Evolutionary conservation across 2,329 filamentous ascomycete genomes (phyloP).

Genomic region (Fusarium goolgardi): DNA sequence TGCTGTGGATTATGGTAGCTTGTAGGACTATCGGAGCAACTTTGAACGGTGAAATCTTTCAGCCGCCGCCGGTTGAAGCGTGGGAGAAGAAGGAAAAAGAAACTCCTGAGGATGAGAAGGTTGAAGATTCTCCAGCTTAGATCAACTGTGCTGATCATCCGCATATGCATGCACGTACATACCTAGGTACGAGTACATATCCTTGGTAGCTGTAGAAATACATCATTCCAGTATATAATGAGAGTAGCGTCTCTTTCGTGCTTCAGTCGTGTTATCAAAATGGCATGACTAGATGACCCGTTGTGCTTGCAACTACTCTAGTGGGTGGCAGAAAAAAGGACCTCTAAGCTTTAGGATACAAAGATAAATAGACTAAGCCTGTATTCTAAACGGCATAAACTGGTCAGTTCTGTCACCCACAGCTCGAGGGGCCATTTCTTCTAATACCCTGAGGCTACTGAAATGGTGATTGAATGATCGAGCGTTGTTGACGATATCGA

Average conservation of each 20-base stretch:
- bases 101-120: not conserved
- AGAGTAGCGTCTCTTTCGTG: fast-evolving
- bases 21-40: conserved; percentile 20
- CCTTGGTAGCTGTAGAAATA: not conserved
- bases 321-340: too few species aligned
- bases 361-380: too few species aligned
- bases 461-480: not conserved
- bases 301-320: not conserved
- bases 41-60: conserved; percentile 25
- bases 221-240: not conserved
- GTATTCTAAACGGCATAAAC: too few species aligned
- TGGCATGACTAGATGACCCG: too few species aligned
- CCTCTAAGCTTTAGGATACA: too few species aligned
- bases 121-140: conserved; percentile 7
- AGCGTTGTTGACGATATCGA: conserved; percentile 9
- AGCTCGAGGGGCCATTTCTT: too few species aligned
- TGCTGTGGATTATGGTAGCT: conserved; percentile 38
- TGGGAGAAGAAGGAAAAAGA: conserved; percentile 16
- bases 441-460: too few species aligned
- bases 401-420: too few species aligned
- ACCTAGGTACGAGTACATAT: not conserved
- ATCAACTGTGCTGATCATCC: not conserved
- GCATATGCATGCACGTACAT: not conserved
- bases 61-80: not conserved
- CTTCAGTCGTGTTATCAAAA: fast-evolving